Base-by-base conservation (phyloP, 2,329 filamentous ascomycete genomes). In the Exserohilum rostratum region DNA sequence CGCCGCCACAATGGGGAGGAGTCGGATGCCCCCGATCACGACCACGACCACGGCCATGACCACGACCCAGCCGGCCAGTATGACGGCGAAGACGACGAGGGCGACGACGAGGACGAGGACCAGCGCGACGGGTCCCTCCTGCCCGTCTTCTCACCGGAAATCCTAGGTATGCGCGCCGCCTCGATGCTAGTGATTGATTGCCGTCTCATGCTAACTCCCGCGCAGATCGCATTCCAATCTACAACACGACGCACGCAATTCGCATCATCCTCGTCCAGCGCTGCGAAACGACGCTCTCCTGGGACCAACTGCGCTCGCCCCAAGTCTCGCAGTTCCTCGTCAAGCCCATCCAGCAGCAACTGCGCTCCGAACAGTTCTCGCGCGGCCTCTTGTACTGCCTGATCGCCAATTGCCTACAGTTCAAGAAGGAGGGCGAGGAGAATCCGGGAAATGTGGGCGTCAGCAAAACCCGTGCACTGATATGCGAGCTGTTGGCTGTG, bases 251-350 rank as follows among this genome's bases (percentile, higher is more conserved):
- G 25, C 93, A 97, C 76, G 87, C 90, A 29, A 93, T 97, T 60
- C 90, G 93, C 62, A 87, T 92, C 48, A 83, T 97, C 52, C 87
- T 98, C 56, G 85, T 90, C 62, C 83, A 90, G 55, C 87, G 90
- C 70, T 96, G 91, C 75, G 93, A 98, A 78, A 97, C 93, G 1
- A 93, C 91, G 0, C 79, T 98, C 46, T 89, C 91, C 13, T 98
- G 93, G 93, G 93, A 98, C 61, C 93, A 98, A 74, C 82, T 98
- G 59, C 87, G 93, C 60, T 96, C 92, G n/a, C 93, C 93, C 3
- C 93, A 98, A 73, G 89, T 98, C 52, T 96, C 92, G 13, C 93
- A 96, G 71, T 98, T 98, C 73, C 83, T 98, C 31, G 85, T 97
- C 71, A 97, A 97, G 79, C 93, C 93, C 2, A 95, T 97, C 80